Evolutionary conservation across 1,284 basidiomycete genomes (phyloP), one percentile per base, ranked within the genome.

Genomic region (Thecaphora thlaspeos): DNA sequence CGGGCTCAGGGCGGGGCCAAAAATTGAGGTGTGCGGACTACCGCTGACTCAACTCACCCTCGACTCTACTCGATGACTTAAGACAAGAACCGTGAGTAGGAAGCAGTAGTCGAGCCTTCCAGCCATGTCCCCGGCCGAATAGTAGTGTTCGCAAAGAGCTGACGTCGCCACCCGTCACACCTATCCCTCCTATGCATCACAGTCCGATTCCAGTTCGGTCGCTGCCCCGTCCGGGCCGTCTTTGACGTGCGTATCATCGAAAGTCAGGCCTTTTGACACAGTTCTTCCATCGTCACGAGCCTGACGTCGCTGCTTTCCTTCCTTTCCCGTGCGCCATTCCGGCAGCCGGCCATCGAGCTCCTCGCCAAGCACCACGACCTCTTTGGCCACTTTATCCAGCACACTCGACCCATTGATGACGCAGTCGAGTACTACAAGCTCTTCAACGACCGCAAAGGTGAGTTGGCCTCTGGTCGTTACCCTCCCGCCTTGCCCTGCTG

Each of bases 171-270:
- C 26, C 26, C n/a, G n/a, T n/a, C n/a, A n/a, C n/a, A n/a, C n/a
- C n/a, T n/a, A n/a, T n/a, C n/a, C n/a, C n/a, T n/a, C n/a, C n/a
- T n/a, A n/a, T n/a, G n/a, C n/a, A n/a, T n/a, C n/a, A 7, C 26
- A 28, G 26, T 78, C 22, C 66, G 68, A 14, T 65, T 89, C 48
- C 86, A 88, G 67, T 91, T 91, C 74, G 91, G 91, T 10, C 83
- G 91, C 17, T 94, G 91, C 73, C 90, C 89, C 17, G 90, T 76
- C 8, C 57, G 68, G 17, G 63, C 70, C 37, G 59, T 74, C 11
- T 76, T 76, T 28, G 51, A 65, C 19, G 26, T 28, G 11, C 5
- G 55, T 28, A n/a, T n/a, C n/a, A n/a, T n/a, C n/a, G n/a, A n/a
- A n/a, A n/a, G n/a, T 34, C 46, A n/a, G 15, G 19, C 9, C 14